A percentile compares a stretch with the other conserved stretches of the same genome.
Evolutionary conservation across 2,329 filamentous ascomycete genomes (phyloP).

Genomic region (Colletotrichum sp.): DNA sequence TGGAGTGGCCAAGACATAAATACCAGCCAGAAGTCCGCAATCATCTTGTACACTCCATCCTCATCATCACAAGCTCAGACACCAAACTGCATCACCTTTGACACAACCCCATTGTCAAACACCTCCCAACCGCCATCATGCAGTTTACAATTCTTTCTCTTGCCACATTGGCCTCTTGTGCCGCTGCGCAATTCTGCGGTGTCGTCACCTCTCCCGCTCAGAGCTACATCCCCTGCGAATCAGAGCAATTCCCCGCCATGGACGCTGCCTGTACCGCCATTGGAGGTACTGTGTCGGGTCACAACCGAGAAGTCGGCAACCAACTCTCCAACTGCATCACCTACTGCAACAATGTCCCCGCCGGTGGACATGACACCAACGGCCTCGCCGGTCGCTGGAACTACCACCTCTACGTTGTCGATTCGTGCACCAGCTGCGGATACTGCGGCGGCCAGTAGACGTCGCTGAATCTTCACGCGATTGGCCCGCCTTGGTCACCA

Average conservation of each 20-base stretch:
- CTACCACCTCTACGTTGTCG: neutral
- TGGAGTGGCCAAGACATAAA: neutral
- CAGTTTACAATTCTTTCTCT: neutral
- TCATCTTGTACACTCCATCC: neutral
- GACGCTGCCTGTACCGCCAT: neutral
- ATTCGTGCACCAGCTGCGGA: neutral
- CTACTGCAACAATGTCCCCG: slow-evolving; percentile 7
- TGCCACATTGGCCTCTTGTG: neutral
- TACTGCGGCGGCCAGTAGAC: neutral
- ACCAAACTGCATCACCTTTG: neutral
- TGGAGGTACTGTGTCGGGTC: neutral
- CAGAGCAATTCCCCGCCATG: neutral
- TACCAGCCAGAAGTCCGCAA: neutral
- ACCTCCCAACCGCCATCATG: neutral
- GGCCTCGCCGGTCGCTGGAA: neutral
- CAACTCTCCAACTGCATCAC: neutral
- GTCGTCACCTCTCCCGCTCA: neutral
- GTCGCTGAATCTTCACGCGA: neutral
- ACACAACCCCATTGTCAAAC: neutral
- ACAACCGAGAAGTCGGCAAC: neutral
- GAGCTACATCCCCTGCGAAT: neutral
- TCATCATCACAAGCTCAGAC: neutral
- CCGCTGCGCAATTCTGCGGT: neutral
- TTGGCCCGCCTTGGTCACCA: neutral
- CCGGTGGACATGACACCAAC: neutral